These are phyloP conservation scores for Pilatotrama ljubarskyi DNA, from an alignment of 768 basidiomycete genomes.

Conservation along the genomic window DNA sequence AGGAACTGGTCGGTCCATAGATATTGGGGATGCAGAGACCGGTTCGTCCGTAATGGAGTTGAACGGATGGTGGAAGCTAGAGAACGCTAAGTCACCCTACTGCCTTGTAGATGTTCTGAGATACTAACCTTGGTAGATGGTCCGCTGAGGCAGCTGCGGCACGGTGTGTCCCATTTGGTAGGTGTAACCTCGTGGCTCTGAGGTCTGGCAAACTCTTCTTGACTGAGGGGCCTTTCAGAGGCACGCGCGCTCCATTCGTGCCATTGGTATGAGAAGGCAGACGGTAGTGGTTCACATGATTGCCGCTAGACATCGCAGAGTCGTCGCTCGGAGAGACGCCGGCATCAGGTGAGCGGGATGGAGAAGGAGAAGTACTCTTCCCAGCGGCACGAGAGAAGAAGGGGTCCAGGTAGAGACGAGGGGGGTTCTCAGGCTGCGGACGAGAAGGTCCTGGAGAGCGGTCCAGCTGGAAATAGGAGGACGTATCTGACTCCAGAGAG, in stretches of 20 bases:
- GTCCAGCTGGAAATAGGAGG: slow-evolving; percentile 45
- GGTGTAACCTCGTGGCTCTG: slow-evolving; percentile 49
- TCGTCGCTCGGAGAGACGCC: slow-evolving; percentile 60
- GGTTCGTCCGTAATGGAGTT: slow-evolving; percentile 30
- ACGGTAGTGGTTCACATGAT: slow-evolving; percentile 26
- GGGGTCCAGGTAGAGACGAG: slow-evolving; percentile 49
- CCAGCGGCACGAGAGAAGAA: slow-evolving; percentile 40
- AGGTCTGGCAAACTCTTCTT: slow-evolving; percentile 92
- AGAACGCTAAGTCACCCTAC: slow-evolving; percentile 17
- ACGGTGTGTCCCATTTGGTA: slow-evolving; percentile 24
- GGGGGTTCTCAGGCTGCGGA: slow-evolving; percentile 39
- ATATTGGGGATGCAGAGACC: slow-evolving; percentile 41
- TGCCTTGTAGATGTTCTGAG: neutral
- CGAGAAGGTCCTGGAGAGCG: slow-evolving; percentile 33
- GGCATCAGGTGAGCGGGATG: slow-evolving; percentile 52
- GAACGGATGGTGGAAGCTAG: slow-evolving; percentile 20
- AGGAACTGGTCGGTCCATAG: slow-evolving; percentile 44
- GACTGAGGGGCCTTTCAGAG: slow-evolving; percentile 6
- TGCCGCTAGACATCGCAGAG: slow-evolving; percentile 51
- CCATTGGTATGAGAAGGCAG: slow-evolving; percentile 17
- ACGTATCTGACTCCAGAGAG: slow-evolving; percentile 60
- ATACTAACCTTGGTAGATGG: slow-evolving; percentile 49
- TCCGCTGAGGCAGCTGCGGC: slow-evolving; percentile 36
- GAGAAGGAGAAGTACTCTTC: slow-evolving; percentile 34
- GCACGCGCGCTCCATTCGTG: slow-evolving; percentile 30